Percentiles rank a stretch among this genome's conserved stretches.
Evolutionary conservation across 352 stramenopile species (phyloP).

Genomic region (Pythium dissotocum): DNA sequence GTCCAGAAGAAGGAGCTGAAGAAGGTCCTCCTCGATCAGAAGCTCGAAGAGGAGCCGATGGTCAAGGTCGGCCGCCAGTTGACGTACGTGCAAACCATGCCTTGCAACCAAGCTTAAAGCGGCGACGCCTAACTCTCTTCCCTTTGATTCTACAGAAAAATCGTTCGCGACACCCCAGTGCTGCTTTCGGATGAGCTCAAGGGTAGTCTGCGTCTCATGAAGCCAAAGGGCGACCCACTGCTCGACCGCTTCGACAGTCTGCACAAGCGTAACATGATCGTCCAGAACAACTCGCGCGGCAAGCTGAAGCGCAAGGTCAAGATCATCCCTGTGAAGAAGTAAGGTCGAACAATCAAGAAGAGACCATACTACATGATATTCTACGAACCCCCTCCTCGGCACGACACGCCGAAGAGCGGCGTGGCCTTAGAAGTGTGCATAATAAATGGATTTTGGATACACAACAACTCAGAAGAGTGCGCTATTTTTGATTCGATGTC

Average conservation of each 20-base stretch:
- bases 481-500: slow-evolving; percentile 7
- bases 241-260: slow-evolving; percentile 85
- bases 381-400: neutral
- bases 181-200: slow-evolving; percentile 81
- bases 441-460: slow-evolving; percentile 9
- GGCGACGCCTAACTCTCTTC: neutral
- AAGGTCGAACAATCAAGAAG: slow-evolving; percentile 12
- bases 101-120: neutral
- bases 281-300: slow-evolving; percentile 62
- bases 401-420: neutral
- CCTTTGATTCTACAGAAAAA: slow-evolving; percentile 46
- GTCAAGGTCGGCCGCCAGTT: slow-evolving; percentile 74
- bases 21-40: slow-evolving; percentile 73
- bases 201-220: slow-evolving; percentile 74
- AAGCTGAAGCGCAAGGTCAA: slow-evolving; percentile 75
- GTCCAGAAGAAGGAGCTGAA: slow-evolving; percentile 75
- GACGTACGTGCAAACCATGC: slow-evolving; percentile 41
- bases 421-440: slow-evolving; percentile 7
- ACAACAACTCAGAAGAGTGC: neutral
- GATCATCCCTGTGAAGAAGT: slow-evolving; percentile 83
- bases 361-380: neutral
- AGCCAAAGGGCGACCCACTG: slow-evolving; percentile 78
- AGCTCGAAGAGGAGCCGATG: slow-evolving; percentile 72
- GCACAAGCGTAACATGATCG: slow-evolving; percentile 87
- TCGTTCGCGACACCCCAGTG: slow-evolving; percentile 68